Conservation (phyloP, 106 monocot genomes). For the Dendrobium catenatum region DNA sequence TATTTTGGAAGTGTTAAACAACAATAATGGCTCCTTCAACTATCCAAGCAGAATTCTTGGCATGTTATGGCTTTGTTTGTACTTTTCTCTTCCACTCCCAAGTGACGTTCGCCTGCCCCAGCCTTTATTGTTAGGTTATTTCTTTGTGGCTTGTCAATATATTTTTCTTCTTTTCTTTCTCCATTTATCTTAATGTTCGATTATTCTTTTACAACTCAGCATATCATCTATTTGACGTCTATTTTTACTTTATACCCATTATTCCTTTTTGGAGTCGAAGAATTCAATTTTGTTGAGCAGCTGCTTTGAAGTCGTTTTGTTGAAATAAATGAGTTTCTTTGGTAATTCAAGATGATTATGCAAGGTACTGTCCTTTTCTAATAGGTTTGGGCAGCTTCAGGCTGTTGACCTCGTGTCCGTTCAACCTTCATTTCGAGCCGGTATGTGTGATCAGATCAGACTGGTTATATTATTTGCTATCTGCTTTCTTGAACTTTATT, state of each 20-base stretch:
- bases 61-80: not conserved
- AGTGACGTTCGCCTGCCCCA: too few species aligned
- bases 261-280: not conserved
- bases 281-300: not conserved
- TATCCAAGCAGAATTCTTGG: too few species aligned
- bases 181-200: too few species aligned
- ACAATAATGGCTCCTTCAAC: too few species aligned
- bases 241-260: not conserved
- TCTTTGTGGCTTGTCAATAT: too few species aligned
- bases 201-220: too few species aligned
- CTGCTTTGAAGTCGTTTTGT: too few species aligned
- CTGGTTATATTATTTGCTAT: not conserved
- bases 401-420: conserved; percentile 55
- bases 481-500: not conserved
- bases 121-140: too few species aligned
- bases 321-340: not conserved
- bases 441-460: conserved; percentile 16
- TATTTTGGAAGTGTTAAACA: too few species aligned
- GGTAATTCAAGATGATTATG: not conserved
- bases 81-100: not conserved
- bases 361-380: conserved; percentile 4
- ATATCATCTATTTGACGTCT: too few species aligned
- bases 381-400: conserved; percentile 95
- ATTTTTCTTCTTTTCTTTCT: too few species aligned
- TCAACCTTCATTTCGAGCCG: conserved; percentile 81